Conservation (phyloP, 768 basidiomycete genomes). For the Tylopilus felleus region DNA sequence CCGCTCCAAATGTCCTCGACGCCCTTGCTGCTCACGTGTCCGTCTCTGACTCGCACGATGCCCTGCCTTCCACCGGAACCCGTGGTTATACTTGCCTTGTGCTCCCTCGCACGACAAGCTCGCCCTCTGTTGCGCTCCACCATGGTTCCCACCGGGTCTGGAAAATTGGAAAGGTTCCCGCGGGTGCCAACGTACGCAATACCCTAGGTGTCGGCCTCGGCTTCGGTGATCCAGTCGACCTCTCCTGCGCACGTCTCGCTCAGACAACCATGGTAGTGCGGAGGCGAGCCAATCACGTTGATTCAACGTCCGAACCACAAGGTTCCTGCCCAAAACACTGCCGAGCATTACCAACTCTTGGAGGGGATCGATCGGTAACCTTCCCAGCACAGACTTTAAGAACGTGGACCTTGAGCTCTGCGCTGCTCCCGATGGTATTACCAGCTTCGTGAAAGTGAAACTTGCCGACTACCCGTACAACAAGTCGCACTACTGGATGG, state of each 20-base stretch:
- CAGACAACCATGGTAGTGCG: conserved; percentile 86
- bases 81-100: conserved; percentile 54
- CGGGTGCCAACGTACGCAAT: conserved; percentile 17
- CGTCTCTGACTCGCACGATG: conserved; percentile 21
- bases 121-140: conserved; percentile 17
- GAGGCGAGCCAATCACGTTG: no score
- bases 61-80: conserved; percentile 47
- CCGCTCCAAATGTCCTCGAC: conserved; percentile 30
- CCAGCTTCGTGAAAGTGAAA: no score
- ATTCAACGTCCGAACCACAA: no score
- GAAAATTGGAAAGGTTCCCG: conserved; percentile 20
- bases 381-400: no score
- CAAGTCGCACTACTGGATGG: no score
- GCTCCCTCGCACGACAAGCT: conserved; percentile 41
- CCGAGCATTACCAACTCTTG: no score
- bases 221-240: conserved; percentile 55
- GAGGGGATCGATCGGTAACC: no score
- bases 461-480: no score
- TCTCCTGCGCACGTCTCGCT: conserved; percentile 73
- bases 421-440: no score
- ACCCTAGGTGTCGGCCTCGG: conserved; percentile 28
- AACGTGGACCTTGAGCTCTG: no score
- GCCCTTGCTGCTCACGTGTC: conserved; percentile 32
- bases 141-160: conserved; percentile 23
- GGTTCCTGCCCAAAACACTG: no score